Percentiles rank a stretch among this genome's conserved stretches.
Evolutionary conservation across 2,329 filamentous ascomycete species (phyloP).

Genomic region (Aspergillus sp.): DNA sequence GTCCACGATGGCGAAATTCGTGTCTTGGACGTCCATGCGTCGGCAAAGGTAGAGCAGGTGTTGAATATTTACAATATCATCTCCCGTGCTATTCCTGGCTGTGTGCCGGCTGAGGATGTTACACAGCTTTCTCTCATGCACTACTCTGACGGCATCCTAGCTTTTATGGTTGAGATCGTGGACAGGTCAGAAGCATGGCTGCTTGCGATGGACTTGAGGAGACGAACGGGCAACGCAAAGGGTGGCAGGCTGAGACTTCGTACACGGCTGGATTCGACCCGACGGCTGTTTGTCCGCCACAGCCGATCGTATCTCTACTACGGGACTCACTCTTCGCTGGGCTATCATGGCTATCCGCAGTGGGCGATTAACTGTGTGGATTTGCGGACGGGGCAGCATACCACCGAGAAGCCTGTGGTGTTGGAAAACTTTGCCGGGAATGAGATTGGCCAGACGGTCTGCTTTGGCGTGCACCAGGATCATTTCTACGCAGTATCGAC

Average conservation of each 20-base stretch:
- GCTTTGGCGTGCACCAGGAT: constrained; percentile 64
- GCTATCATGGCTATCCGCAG: constrained; percentile 52
- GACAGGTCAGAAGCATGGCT: constrained; percentile 46
- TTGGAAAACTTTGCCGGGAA: constrained; percentile 58
- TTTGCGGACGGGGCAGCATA: constrained; percentile 38
- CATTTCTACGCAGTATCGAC: constrained; percentile 69
- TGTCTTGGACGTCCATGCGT: constrained; percentile 54
- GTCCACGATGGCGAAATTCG: constrained; percentile 50
- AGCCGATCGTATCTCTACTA: constrained; percentile 59
- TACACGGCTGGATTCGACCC: constrained; percentile 40
- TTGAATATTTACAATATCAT: constrained; percentile 49
- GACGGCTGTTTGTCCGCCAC: constrained; percentile 65
- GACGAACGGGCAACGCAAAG: constrained; percentile 9
- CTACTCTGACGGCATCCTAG: constrained; percentile 53
- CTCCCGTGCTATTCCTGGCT: constrained; percentile 24
- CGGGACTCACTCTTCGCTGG: constrained; percentile 57
- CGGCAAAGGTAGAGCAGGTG: constrained; percentile 49
- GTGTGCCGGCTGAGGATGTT: constrained; percentile 27
- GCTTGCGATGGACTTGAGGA: constrained; percentile 45
- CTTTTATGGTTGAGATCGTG: constrained; percentile 51
- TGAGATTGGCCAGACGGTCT: constrained; percentile 64
- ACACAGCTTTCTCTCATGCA: constrained; percentile 54
- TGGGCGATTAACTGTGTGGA: constrained; percentile 59
- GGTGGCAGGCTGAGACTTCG: constrained; percentile 38
- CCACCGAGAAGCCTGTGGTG: constrained; percentile 42